Evolutionary conservation across 257 asterid species (phyloP), one percentile per base, ranked within the genome.

Genomic region (Solanum chiquidenum): DNA sequence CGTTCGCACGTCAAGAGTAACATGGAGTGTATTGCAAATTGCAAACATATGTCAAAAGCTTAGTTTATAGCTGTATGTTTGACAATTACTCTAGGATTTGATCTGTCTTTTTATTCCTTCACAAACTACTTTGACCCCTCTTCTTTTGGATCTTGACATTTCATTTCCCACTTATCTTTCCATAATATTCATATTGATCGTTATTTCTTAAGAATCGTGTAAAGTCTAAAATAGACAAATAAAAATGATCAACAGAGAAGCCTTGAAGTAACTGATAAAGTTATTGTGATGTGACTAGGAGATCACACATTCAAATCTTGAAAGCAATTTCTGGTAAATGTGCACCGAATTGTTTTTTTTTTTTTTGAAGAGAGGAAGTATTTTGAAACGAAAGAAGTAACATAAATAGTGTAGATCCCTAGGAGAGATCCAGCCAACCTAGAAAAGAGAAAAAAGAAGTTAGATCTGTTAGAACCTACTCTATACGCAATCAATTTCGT

Each of bases 201-300:
- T 20, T 55, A 20, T 55, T 55, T 55, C 4, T 55, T 7, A 55
- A 20, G 5, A 20, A 55, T 6, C 0, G 5, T 55, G 23, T 3
- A 52, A 52, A 52, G 3, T 52, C 0, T 0, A 18, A 55, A 55
- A 55, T 7, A 18, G 25, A 1, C 5, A 20, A 55, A 55, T 20
- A 55, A 55, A 55, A 55, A 55, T 20, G 23, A 7, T 20, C 11
- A 55, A 7, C 0, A 3, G 0, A 52, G 7, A 52, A 52, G n/a
- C 0, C 4, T 52, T 16, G 10, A 6, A 6, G 9, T 18, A 52
- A 52, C 9, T 6, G 6, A 18, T 52, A 52, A 16, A 52, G n/a
- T 16, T 52, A 0, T 52, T 52, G 4, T 6, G 1, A 52, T 6
- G n/a, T 52, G 62, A 52, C 1, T 52, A 18, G n/a, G 1, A 52